Base-by-base conservation (phyloP, 208 protist species). In the Leishmania amazonensis region DNA sequence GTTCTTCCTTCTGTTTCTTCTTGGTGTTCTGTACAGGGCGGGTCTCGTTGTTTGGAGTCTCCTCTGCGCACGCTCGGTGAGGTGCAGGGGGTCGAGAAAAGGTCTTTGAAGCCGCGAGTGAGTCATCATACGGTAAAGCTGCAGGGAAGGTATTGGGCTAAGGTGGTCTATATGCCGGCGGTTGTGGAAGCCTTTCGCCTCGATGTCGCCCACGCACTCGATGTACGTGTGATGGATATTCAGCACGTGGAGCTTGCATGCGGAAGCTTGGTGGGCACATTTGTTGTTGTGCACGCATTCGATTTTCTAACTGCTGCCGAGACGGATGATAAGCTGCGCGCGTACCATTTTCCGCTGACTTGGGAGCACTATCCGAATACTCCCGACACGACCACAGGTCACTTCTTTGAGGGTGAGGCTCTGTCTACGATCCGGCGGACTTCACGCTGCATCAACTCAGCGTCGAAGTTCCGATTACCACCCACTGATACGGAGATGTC, bases 161-260 rank as follows among this genome's bases (percentile, higher is more conserved):
- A 35, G 49, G 74, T 86, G 4, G 19, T 77, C 11, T 5, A 5
- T 1, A 3, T 64, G 42, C 60, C 78, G 4, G 49, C 38, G 1
- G 17, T 88, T 5, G 21, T 3, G 9, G 75, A 77, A 35, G 62
- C 80, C 1, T 85, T 93, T 62, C 83, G 81, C 17, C 3, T 15
- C 1, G 90, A 93, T 65, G 83, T 90, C 45, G 84, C 87, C 0
- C 81, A 49, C 42, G 81, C 87, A 6, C 53, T 90, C 0, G 77
- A 54, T 11, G 42, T 93, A 42, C 58, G 81, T 3, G 17, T n/a
- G 0, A 75, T 49, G 24, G 67, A 76, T 57, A 79, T 93, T 0
- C 58, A 54, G 45, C 60, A 88, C 7, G 21, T 89, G 9, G 31
- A 54, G 15, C 81, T 87, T 3, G 64, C 51, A 38, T 35, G 75